Evolutionary conservation across 306 rosid species (phyloP), one percentile per base, ranked within the genome.

Genomic region (Begonia peltatifolia): DNA sequence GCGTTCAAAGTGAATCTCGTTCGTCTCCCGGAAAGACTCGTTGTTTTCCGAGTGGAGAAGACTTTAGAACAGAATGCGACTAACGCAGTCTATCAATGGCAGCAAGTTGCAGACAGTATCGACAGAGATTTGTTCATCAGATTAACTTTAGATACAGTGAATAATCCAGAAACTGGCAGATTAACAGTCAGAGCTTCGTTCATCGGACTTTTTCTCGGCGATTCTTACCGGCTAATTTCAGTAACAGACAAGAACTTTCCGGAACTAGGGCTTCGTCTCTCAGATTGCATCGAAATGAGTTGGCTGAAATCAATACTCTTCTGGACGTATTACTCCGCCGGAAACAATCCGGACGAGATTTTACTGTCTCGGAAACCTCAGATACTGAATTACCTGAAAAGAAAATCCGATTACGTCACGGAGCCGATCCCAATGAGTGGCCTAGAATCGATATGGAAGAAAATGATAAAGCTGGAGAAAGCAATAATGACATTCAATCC

Each of bases 321-420:
- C 22, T 69, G 64, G 64, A 11, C 18, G 0, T 6, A 42, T 9
- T 20, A 22, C 22, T 64, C 57, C 11, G 17, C 5, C 10, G 71
- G 51, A 7, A 38, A 71, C 0, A 2, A 62, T 2, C 22, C 23
- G 11, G 73, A 76, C 9, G 2, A 2, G 2, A 2, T 1, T 1
- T 63, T 15, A 15, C 38, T 30, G 3, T 30, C 38, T 7, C 38
- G 38, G 6, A 30, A 30, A 30, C 38, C 38, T 30, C 38, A 30
- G 38, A 30, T 30, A 5, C 38, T 30, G 38, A 30, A 30, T 7
- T 30, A 30, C 38, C 14, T 17, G 16, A 76, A 71, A 36, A 9
- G 49, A 0, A 76, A 65, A 22, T 65, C 75, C 0, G 73, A 72
- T 9, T 72, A 68, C 15, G 59, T 76, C 44, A 58, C 66, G 48